These are phyloP conservation scores for Zoysia japonica DNA, from an alignment of 176 grass and related monocot genomes.

Conservation along the genomic window DNA sequence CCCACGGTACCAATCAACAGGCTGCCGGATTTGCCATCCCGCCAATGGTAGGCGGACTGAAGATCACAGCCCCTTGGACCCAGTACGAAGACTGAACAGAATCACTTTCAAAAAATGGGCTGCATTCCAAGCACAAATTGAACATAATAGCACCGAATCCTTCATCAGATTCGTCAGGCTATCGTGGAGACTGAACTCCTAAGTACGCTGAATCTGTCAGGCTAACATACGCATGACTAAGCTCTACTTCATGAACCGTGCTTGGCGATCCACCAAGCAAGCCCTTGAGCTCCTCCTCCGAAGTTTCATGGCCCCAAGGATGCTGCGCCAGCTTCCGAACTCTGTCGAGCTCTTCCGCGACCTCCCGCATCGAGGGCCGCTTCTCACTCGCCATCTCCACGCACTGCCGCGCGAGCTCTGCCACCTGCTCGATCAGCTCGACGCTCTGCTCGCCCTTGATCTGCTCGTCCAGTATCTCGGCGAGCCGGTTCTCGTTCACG, in stretches of 20 bases:
- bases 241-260: slow-evolving; percentile 7
- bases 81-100: too few species aligned
- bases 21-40: too few species aligned
- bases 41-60: too few species aligned
- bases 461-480: slow-evolving; percentile 54
- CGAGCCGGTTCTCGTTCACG: slow-evolving; percentile 38
- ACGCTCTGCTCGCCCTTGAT: slow-evolving; percentile 43
- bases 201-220: not conserved
- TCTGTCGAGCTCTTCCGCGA: slow-evolving; percentile 49
- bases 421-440: slow-evolving; percentile 44
- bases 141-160: too few species aligned
- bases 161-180: too few species aligned
- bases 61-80: too few species aligned
- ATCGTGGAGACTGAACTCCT: not conserved
- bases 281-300: slow-evolving; percentile 32
- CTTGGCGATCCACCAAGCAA: slow-evolving; percentile 30
- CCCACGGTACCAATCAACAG: too few species aligned
- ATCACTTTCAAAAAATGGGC: too few species aligned
- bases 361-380: slow-evolving; percentile 58
- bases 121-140: too few species aligned
- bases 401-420: slow-evolving; percentile 56
- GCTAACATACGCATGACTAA: not conserved
- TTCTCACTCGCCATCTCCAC: slow-evolving; percentile 53
- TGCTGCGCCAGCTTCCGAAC: slow-evolving; percentile 39
- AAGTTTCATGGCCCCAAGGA: slow-evolving; percentile 31